Base-by-base conservation (phyloP, 2,329 filamentous ascomycete species). In the Rhinocladiella similis region DNA sequence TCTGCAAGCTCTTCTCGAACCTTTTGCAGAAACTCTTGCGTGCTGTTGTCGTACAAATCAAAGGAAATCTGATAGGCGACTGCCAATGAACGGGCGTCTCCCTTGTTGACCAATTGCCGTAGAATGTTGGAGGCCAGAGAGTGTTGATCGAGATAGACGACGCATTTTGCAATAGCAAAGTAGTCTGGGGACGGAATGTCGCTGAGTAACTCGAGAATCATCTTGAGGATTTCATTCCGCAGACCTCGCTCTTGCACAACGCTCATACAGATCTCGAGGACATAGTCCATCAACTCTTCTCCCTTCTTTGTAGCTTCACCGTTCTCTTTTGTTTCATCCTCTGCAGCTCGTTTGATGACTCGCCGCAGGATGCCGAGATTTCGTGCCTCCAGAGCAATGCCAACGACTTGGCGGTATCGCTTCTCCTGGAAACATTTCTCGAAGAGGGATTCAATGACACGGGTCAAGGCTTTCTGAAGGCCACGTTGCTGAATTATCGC, bases 1-100 rank as follows among this genome's bases (percentile, higher is more conserved):
- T 82, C 79, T 0, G 91, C 90, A 29, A 97, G 78, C 45, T 90
- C 86, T 56, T 89, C 85, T 68, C 93, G 87, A 43, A 99, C 90
- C 75, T 94, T 97, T 64, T 87, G 86, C 20, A 99, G 75, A 67
- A 99, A 99, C 70, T 97, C 94, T 68, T 99, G 94, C 0, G 94
- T 97, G 65, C 94, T 94, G 69, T 99, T 99, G 75, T 99, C 94
- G 73, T 97, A 97, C 5, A 99, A 81, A 68, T 99, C 94, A 68
- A 99, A 99, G 1, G 93, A 94, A 55, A 99, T 96, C 72, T 99
- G 94, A 72, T 97, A 99, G 16, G 94, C 94, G 48, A 90, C 88
- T 18, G 92, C 89, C 14, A 90, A 83, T 0, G 91, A 91, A 58
- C 85, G 85, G 49, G 85, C 81, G 64, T 96, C 90, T 5, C 86